Evolutionary conservation across 1,139 yeast species (phyloP).

Genomic region (Magnusiomyces magnusii): DNA sequence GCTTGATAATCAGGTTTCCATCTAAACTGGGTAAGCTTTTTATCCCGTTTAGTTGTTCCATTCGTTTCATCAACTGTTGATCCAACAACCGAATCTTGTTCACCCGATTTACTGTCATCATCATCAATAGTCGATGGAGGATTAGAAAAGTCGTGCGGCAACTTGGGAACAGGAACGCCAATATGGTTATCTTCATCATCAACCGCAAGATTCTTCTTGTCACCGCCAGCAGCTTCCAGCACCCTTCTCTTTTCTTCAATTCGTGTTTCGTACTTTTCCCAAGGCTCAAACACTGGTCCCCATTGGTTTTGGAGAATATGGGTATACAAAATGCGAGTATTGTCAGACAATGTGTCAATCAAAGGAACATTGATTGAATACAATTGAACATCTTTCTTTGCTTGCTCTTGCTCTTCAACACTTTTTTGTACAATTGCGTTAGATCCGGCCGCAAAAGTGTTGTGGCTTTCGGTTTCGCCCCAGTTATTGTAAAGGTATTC

Average conservation of each 20-base stretch:
- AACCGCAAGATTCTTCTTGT: conserved; percentile 57
- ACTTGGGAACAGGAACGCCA: conserved; percentile 1
- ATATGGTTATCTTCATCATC: background rate
- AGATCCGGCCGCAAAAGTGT: background rate
- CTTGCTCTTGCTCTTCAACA: conserved; percentile 7
- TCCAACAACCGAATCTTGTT: background rate
- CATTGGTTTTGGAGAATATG: conserved; percentile 75
- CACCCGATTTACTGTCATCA: conserved; percentile 5
- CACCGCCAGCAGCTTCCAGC: background rate
- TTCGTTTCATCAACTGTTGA: conserved; percentile 16
- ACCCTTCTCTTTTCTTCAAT: background rate
- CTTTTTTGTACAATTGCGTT: background rate
- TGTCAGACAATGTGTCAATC: conserved; percentile 41
- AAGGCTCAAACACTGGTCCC: conserved; percentile 50
- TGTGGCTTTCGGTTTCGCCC: conserved; percentile 27
- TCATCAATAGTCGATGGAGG: conserved; percentile 12
- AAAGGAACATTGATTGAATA: conserved; percentile 85
- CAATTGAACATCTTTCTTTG: conserved; percentile 44
- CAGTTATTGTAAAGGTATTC: conserved; percentile 53
- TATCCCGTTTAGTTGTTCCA: conserved; percentile 2
- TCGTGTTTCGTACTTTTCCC: conserved; percentile 12
- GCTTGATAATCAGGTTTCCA: conserved; percentile 82
- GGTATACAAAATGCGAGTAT: conserved; percentile 61
- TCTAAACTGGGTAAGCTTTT: conserved; percentile 38
- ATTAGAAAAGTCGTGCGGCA: background rate